Percentiles rank a stretch among this genome's conserved stretches.
phyloP scores from a whole-genome alignment of 257 asterid species.

The Ophiorrhiza pumila region DNA sequence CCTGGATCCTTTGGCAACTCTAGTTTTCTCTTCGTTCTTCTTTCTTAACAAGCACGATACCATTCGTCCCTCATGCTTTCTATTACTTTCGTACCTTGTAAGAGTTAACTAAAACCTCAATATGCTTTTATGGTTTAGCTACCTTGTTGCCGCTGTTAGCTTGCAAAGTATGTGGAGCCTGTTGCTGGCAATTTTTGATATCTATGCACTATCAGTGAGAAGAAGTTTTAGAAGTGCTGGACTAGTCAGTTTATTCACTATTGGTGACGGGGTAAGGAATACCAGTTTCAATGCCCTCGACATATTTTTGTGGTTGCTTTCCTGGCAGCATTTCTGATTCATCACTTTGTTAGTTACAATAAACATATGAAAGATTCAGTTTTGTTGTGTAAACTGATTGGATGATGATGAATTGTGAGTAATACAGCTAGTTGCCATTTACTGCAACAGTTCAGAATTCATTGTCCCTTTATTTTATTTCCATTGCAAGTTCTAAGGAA shows the following conservation, averaged over 20 bases:
- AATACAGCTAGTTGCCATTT: not conserved
- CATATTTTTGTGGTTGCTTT: not conserved
- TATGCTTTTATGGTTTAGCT: constrained; percentile 41
- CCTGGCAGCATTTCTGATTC: not conserved
- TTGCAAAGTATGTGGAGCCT: constrained; percentile 89
- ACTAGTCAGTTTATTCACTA: constrained; percentile 58
- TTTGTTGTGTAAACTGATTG: not conserved
- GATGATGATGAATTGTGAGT: not conserved
- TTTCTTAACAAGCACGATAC: not conserved
- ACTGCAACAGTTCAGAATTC: not conserved
- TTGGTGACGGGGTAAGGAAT: constrained; percentile 88
- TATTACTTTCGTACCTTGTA: not conserved
- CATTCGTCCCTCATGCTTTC: too few relatives aligned
- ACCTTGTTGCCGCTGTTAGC: constrained; percentile 83
- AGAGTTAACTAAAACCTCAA: constrained; percentile 16
- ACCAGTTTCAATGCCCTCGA: constrained; percentile 2
- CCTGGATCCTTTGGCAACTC: not conserved
- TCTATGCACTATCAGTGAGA: constrained; percentile 65
- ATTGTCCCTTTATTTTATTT: too few relatives aligned
- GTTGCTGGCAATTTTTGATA: constrained; percentile 60
- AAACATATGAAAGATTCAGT: not conserved
- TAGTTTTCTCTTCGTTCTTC: not conserved
- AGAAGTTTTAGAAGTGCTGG: constrained; percentile 62
- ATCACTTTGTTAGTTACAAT: too few relatives aligned
- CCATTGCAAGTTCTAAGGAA: not conserved